phyloP scores from a whole-genome alignment of 2,329 filamentous ascomycete genomes.

The Chaetomiaceae sp. region DNA sequence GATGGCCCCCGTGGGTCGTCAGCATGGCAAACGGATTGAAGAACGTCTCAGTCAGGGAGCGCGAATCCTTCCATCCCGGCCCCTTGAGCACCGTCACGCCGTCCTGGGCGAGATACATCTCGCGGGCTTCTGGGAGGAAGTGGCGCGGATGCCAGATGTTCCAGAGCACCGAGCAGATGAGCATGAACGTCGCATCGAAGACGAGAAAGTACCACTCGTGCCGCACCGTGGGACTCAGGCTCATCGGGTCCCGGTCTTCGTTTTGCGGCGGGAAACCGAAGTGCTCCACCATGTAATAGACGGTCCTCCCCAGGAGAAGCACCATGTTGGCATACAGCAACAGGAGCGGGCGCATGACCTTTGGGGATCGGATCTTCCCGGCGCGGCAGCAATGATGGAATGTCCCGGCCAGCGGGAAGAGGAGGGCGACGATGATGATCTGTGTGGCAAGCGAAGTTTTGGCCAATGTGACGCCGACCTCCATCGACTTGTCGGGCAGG shows the following conservation, averaged over 20 bases:
- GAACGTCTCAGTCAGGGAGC: not conserved
- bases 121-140: not conserved
- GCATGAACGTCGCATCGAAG: not conserved
- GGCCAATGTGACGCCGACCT: not conserved
- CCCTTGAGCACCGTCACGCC: not conserved
- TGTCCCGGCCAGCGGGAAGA: not conserved
- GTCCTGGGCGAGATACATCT: conserved; percentile 2
- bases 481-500: not conserved
- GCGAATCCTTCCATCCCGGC: conserved; percentile 5
- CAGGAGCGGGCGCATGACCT: not conserved
- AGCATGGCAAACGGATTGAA: conserved; percentile 6
- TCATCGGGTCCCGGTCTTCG: not conserved
- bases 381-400: not conserved
- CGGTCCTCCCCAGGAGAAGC: not conserved
- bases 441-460: not conserved
- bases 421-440: not conserved
- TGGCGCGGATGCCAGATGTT: not conserved
- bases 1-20: not conserved
- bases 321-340: not conserved
- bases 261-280: not conserved
- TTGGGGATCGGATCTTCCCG: not conserved
- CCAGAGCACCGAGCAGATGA: not conserved
- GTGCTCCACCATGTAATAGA: not conserved
- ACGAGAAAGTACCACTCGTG: conserved; percentile 5
- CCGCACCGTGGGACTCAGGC: not conserved